Base-by-base conservation (phyloP, 331 rosid genomes). In the Malus hybrid region DNA sequence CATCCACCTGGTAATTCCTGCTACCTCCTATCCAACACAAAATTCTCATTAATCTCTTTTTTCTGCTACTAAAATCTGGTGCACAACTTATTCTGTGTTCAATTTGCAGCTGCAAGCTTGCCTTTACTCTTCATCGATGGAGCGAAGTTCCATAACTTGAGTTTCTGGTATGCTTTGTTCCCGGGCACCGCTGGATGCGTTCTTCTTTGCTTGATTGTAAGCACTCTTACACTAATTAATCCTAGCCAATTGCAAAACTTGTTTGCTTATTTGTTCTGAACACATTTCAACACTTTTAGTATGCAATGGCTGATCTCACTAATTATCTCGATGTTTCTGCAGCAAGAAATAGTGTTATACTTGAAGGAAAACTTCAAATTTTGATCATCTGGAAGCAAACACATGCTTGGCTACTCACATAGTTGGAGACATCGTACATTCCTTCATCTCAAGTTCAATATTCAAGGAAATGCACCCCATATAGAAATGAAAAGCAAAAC, bases 71-170 rank as follows among this genome's bases (percentile, higher is more conserved):
- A 2, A 57, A 55, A 56, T 7, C 22, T 3, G 15, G 14, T 24
- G 10, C 10, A n/a, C 64, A 20, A 59, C 65, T 70, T 39, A 67
- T 48, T 60, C 2, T n/a, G 70, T 11, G 18, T 5, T 75, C 27
- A 64, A 64, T 18, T 60, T 4, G 88, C 84, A 94, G 97, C 99
- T 68, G 99, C 97, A 13, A 86, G 96, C 80, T 80, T 94, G 85
- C 96, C 99, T 5, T 54, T 94, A 68, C 77, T 94, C 80, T 94
- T 94, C 93, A 94, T 94, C 15, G 97, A 94, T 75, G 97, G 88
- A 80, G 89, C 86, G 2, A 94, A 92, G 87, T 69, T 88, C 68
- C 99, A 90, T 68, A 90, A 80, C 79, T 79, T 94, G 73, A 91
- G 82, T 67, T 86, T 87, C 65, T 92, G 96, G 99, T 92, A 85